Evolutionary conservation across 2,329 filamentous ascomycete genomes (phyloP).

Genomic region (Fusarium annulatum): DNA sequence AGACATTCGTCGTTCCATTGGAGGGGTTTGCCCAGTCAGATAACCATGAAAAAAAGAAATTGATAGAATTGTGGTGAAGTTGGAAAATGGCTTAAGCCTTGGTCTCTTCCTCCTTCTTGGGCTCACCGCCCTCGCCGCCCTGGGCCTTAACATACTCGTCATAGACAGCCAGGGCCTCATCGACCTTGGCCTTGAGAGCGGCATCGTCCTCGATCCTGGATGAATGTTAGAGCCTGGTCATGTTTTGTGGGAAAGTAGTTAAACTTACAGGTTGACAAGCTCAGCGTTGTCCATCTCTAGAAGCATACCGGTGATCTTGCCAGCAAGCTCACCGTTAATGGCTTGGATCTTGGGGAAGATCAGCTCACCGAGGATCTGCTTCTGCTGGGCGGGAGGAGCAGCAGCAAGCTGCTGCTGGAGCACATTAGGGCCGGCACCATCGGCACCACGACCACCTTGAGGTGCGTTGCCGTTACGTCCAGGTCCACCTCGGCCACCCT

Average conservation of each 20-base stretch:
- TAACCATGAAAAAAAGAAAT: constrained; percentile 48
- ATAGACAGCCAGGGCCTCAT: constrained; percentile 96
- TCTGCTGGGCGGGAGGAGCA: constrained; percentile 81
- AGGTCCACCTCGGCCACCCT: constrained; percentile 60
- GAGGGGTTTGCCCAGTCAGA: constrained; percentile 44
- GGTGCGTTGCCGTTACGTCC: constrained; percentile 58
- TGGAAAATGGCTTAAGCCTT: constrained; percentile 52
- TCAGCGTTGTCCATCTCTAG: constrained; percentile 98
- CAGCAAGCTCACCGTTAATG: constrained; percentile 93
- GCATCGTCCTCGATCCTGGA: constrained; percentile 86
- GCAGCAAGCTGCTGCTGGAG: constrained; percentile 69
- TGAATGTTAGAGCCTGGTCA: constrained; percentile 32
- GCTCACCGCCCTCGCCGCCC: constrained; percentile 55
- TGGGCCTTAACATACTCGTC: constrained; percentile 98
- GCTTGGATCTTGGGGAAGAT: constrained; percentile 98
- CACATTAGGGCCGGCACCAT: constrained; percentile 49
- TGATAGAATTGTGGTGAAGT: constrained; percentile 20
- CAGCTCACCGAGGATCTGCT: constrained; percentile 97
- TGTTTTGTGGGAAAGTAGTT: neutral
- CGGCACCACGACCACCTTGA: constrained; percentile 61
- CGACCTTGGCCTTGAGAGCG: constrained; percentile 93
- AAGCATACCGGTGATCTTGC: constrained; percentile 99
- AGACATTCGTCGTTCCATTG: constrained; percentile 42
- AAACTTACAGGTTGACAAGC: constrained; percentile 91
- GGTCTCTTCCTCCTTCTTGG: constrained; percentile 62